A percentile compares a stretch with the other conserved stretches of the same genome.
Conservation (phyloP, 192 early-diverging fungal species). For the Coemansia sp. region DNA sequence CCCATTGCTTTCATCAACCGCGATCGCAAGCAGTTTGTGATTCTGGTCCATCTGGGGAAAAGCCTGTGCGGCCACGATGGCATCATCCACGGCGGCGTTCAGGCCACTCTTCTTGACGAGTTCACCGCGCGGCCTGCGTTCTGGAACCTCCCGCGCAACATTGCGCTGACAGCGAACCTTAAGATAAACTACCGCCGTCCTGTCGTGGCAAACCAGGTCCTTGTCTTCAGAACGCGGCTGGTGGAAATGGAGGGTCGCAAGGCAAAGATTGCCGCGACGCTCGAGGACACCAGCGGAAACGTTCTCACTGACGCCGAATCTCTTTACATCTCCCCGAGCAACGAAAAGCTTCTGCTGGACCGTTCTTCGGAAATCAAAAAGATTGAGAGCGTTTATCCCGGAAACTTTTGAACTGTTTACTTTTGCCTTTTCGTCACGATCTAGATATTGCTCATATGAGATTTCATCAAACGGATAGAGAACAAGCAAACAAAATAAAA, state of each 20-base stretch:
- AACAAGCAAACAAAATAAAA: background rate
- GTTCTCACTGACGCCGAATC: constrained; percentile 64
- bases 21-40: constrained; percentile 51
- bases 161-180: constrained; percentile 73
- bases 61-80: constrained; percentile 72
- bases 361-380: constrained; percentile 18
- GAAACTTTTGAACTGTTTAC: constrained; percentile 24
- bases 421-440: background rate
- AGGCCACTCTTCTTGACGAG: constrained; percentile 74
- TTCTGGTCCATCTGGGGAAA: constrained; percentile 66
- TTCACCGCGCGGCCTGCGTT: constrained; percentile 59
- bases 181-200: constrained; percentile 74
- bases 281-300: constrained; percentile 62
- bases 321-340: constrained; percentile 64
- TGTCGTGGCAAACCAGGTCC: constrained; percentile 61
- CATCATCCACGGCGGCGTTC: constrained; percentile 77
- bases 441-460: too few relatives aligned
- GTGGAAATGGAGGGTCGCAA: constrained; percentile 67
- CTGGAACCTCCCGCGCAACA: constrained; percentile 63
- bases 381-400: constrained; percentile 41
- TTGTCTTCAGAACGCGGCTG: constrained; percentile 56
- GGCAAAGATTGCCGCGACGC: constrained; percentile 60
- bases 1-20: constrained; percentile 47
- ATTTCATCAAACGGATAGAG: too few relatives aligned
- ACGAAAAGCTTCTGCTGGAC: constrained; percentile 35